Base-by-base conservation (phyloP, 176 grass and related monocot genomes). In the Cenchrus purpureus region DNA sequence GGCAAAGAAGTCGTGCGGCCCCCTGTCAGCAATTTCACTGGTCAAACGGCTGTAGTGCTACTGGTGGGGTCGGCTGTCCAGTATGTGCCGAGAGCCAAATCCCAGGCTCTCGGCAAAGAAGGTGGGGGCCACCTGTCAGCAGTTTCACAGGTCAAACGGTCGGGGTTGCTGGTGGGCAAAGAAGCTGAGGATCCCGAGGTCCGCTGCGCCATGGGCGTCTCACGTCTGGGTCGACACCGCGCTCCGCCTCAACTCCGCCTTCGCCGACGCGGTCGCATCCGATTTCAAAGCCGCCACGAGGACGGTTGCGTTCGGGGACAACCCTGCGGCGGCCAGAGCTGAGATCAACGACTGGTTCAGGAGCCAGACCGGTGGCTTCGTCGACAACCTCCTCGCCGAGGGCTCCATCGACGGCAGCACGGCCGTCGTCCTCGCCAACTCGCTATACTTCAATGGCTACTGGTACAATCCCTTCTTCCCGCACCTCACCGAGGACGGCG, bases 341-440 rank as follows among this genome's bases (percentile, higher is more conserved):
- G 83, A 78, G 83, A 85, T 85, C 74, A 71, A 79, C 17, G 74
- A 61, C 1, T 85, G 74, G 75, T 48, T 78, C 3, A 12, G 10
- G 22, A 20, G 16, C 16, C 5, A 70, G 74, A 85, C 49, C 13
- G 34, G 83, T 28, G 75, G 83, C 54, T 45, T 14, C 16, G 16
- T 68, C 45, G 74, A 78, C 6, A 28, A 49, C 42, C 6, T 78
- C 46, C 74, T 85, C 65, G 10, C 8, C 1, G 74, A 68, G 71
- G 17, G 32, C 48, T 53, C 82, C 74, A 25, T 61, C 65, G 0
- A 7, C 37, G 25, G 16, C 6, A 10, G 40, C 65, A 69, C 65
- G 52, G 20, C 6, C 22, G 25, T 85, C 64, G 65, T 85, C 42
- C 83, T 85, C 74, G 54, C 74, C 42, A 71, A 60, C 75, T 4